Evolutionary conservation across 129 eudicot species (phyloP).

Genomic region (Scalesia atractyloides): DNA sequence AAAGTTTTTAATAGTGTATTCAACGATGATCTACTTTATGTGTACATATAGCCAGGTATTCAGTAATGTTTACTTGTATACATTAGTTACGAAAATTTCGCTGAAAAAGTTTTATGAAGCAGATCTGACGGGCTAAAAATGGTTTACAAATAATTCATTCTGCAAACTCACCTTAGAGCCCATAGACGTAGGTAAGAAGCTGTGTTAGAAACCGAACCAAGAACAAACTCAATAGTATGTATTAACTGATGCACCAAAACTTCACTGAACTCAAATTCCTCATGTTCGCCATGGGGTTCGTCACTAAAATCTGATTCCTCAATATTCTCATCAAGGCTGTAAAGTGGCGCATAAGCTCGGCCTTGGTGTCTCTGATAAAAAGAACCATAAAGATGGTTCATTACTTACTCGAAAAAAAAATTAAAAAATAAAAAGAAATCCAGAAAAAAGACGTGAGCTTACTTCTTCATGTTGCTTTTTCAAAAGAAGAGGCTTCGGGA

Average conservation of each 20-base stretch:
- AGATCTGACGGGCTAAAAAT: not conserved
- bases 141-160: not conserved
- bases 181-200: constrained; percentile 87
- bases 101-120: not conserved
- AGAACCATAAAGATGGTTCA: too few species aligned
- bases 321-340: constrained; percentile 48
- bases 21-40: too few species aligned
- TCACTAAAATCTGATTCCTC: constrained; percentile 45
- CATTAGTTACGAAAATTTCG: not conserved
- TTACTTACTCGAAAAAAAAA: too few species aligned
- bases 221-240: too few species aligned
- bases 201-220: constrained; percentile 44
- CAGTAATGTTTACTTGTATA: too few species aligned
- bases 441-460: constrained; percentile 11
- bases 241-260: too few species aligned
- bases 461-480: constrained; percentile 80
- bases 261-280: constrained; percentile 39
- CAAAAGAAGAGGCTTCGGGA: constrained; percentile 82
- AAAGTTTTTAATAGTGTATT: too few species aligned
- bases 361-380: constrained; percentile 60
- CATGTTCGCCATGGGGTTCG: constrained; percentile 51
- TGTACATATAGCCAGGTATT: too few species aligned
- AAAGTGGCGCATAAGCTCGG: constrained; percentile 58
- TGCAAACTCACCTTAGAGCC: constrained; percentile 63
- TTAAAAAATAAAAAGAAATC: too few species aligned